A percentile compares a stretch with the other conserved stretches of the same genome.
Evolutionary conservation across 371 early-diverging fungal species (phyloP).

Genomic region (Apophysomyces trapeziformis): DNA sequence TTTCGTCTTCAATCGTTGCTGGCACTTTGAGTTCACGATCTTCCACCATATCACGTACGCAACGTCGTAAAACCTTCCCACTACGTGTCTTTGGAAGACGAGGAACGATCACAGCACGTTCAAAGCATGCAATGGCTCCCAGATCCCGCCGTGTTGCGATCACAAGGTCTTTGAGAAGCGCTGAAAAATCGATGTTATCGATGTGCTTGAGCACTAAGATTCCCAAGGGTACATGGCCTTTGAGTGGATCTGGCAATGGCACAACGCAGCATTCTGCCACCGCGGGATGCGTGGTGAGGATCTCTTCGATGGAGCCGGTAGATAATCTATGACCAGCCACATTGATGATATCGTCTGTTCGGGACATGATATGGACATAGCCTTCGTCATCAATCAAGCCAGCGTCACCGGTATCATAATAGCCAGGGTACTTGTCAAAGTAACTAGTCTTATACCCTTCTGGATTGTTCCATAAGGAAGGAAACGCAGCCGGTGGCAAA

Average conservation of each 20-base stretch:
- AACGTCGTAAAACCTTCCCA: slow-evolving; percentile 90
- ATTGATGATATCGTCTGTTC: slow-evolving; percentile 95
- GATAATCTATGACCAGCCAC: slow-evolving; percentile 93
- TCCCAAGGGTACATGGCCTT: slow-evolving; percentile 73
- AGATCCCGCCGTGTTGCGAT: slow-evolving; percentile 62
- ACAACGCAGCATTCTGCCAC: slow-evolving; percentile 85
- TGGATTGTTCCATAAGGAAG: slow-evolving; percentile 76
- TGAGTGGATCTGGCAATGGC: slow-evolving; percentile 65
- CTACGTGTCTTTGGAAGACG: slow-evolving; percentile 93
- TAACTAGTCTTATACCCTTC: slow-evolving; percentile 81
- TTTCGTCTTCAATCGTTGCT: slow-evolving; percentile 83
- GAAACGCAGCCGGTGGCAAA: slow-evolving; percentile 78
- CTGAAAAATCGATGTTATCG: slow-evolving; percentile 20
- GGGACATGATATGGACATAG: slow-evolving; percentile 79
- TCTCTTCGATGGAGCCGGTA: slow-evolving; percentile 91
- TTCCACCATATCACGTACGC: slow-evolving; percentile 76
- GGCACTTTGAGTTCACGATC: slow-evolving; percentile 68
- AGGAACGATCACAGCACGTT: slow-evolving; percentile 65
- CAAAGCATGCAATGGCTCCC: slow-evolving; percentile 82
- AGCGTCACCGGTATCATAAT: slow-evolving; percentile 87
- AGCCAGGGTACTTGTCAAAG: slow-evolving; percentile 78
- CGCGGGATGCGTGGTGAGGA: slow-evolving; percentile 66
- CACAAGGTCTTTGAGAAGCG: slow-evolving; percentile 52
- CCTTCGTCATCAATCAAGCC: slow-evolving; percentile 81
- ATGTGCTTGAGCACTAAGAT: slow-evolving; percentile 58